Percentiles rank a stretch among this genome's conserved stretches.
These are phyloP conservation scores for Trichoderma sp. DNA, from an alignment of 2,329 filamentous ascomycete genomes.

Conservation along the genomic window DNA sequence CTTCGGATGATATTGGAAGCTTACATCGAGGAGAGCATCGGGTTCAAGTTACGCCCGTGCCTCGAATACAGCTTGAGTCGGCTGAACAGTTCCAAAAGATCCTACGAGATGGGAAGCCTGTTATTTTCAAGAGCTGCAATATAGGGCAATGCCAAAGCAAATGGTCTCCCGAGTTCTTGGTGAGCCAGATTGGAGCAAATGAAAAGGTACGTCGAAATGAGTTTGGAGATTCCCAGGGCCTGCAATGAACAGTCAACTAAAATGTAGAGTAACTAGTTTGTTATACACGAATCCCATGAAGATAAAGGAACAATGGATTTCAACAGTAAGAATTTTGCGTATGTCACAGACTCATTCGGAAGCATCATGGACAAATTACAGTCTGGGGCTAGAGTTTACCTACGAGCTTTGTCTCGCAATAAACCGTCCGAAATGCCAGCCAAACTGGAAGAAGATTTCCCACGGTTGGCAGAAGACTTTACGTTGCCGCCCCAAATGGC, in stretches of 20 bases:
- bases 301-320: slow-evolving; percentile 73
- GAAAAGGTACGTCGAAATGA: slow-evolving; percentile 55
- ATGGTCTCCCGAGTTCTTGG: slow-evolving; percentile 74
- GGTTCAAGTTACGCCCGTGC: slow-evolving; percentile 46
- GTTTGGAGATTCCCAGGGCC: not conserved
- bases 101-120: slow-evolving; percentile 57
- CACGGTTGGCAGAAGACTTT: slow-evolving; percentile 71
- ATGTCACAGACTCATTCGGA: slow-evolving; percentile 69
- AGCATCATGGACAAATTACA: slow-evolving; percentile 66
- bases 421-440: slow-evolving; percentile 72
- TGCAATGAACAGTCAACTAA: slow-evolving; percentile 8
- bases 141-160: slow-evolving; percentile 68
- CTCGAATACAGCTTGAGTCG: slow-evolving; percentile 56
- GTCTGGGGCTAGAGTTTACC: slow-evolving; percentile 67
- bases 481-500: slow-evolving; percentile 64
- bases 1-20: slow-evolving; percentile 3
- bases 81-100: slow-evolving; percentile 63
- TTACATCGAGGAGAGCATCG: slow-evolving; percentile 16
- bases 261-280: slow-evolving; percentile 63
- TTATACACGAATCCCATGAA: slow-evolving; percentile 69
- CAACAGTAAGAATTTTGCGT: slow-evolving; percentile 79
- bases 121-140: slow-evolving; percentile 65
- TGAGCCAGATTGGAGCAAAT: slow-evolving; percentile 61
- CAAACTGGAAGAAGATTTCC: slow-evolving; percentile 72
- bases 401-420: slow-evolving; percentile 74